Evolutionary conservation across 495 filamentous ascomycete genomes (phyloP), one percentile per base, ranked within the genome.

Genomic region (Sphaerosporella brunnea): DNA sequence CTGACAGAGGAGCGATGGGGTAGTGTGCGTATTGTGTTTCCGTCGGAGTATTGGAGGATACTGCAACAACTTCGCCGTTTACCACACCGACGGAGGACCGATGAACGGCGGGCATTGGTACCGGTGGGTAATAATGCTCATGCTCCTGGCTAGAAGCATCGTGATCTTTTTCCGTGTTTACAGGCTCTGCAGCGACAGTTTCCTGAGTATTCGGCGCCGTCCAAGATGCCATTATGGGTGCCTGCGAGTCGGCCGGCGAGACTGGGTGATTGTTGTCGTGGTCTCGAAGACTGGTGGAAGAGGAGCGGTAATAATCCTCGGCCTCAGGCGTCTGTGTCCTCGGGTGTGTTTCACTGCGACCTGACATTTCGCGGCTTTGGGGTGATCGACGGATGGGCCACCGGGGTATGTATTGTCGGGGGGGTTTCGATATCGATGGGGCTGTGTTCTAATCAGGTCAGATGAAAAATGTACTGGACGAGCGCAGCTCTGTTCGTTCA

Each of bases 191-290:
- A n/a, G n/a, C n/a, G n/a, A n/a, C n/a, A n/a, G n/a, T n/a, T n/a
- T n/a, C n/a, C n/a, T n/a, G n/a, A n/a, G n/a, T n/a, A n/a, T n/a
- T n/a, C n/a, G 44, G 4, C 48, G 51, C 15, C 51, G 41, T 19
- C 23, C 44, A 23, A 8, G 26, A 13, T 48, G 13, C 23, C 48
- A 59, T 52, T 19, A 59, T 59, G 7, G 56, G 55, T 10, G 56
- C 56, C 28, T 59, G 56, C 1, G 56, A 59, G 51, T 59, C 56
- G 23, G 56, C 46, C 35, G 55, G 56, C 2, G 56, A 59, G 49
- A 59, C 30, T 2, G 56, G 47, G 16, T 52, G 45, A n/a, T 45
- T 15, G 10, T 25, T 37, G 32, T 8, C 21, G n/a, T 39, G n/a
- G n/a, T n/a, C n/a, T n/a, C 53, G n/a, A n/a, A 54, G 48, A 10